Percentiles rank a stretch among this genome's conserved stretches.
Evolutionary conservation across 129 eudicot species (phyloP).

Genomic region (Ambrosia artemisiifolia): DNA sequence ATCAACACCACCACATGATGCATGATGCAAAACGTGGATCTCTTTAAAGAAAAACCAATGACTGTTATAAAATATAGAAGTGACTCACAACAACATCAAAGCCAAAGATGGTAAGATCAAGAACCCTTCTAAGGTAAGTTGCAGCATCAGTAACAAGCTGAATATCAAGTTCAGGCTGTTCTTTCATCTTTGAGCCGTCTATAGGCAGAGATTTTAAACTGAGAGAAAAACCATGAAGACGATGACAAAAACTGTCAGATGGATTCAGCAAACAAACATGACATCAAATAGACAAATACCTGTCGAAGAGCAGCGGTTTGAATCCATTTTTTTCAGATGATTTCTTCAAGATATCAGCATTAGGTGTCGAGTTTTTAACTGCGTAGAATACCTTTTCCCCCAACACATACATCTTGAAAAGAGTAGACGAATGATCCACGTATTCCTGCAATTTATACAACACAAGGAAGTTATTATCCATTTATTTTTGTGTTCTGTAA

Average conservation of each 20-base stretch:
- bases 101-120: conserved; percentile 88
- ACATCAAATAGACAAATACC: conserved; percentile 57
- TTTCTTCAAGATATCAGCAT: conserved; percentile 58
- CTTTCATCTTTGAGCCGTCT: conserved; percentile 26
- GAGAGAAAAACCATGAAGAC: conserved; percentile 15
- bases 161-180: conserved; percentile 50
- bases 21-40: background rate
- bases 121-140: conserved; percentile 64
- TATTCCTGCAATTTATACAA: conserved; percentile 68
- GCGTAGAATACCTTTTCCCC: conserved; percentile 71
- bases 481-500: background rate
- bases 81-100: conserved; percentile 95
- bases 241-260: background rate
- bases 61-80: background rate
- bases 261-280: background rate
- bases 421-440: conserved; percentile 79
- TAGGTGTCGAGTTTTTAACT: conserved; percentile 78
- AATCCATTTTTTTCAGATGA: conserved; percentile 41
- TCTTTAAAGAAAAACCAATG: background rate
- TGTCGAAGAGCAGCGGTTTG: conserved; percentile 80
- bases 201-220: conserved; percentile 89
- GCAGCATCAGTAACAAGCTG: conserved; percentile 87
- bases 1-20: no score
- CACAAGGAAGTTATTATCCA: background rate
- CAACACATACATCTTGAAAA: conserved; percentile 81